Percentiles rank a stretch among this genome's conserved stretches.
phyloP scores from a whole-genome alignment of 208 protist genomes.

The Trichomonas gallinae region DNA sequence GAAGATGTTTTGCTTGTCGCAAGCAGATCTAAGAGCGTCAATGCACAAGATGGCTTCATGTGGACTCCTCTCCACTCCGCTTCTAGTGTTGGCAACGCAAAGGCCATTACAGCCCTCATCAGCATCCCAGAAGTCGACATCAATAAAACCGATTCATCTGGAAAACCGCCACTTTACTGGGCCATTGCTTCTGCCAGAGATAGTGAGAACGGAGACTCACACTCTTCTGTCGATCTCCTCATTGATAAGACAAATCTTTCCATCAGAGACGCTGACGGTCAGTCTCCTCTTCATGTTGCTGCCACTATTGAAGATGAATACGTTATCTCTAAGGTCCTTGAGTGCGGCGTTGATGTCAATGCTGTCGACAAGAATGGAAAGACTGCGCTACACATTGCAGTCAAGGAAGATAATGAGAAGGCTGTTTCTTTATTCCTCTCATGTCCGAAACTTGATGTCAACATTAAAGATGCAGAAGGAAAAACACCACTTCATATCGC shows the following conservation, averaged over 20 bases:
- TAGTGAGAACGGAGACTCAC: neutral
- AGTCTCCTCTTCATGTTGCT: neutral
- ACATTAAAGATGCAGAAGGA: neutral
- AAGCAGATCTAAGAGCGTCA: neutral
- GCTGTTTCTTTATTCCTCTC: neutral
- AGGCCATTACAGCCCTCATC: neutral
- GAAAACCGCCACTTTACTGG: neutral
- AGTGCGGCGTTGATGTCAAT: neutral
- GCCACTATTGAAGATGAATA: neutral
- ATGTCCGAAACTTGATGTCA: too few species aligned
- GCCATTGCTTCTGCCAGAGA: neutral
- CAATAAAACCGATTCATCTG: neutral
- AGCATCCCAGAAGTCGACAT: neutral
- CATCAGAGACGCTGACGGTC: neutral
- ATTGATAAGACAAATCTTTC: neutral
- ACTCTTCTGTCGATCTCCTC: neutral
- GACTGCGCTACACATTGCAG: neutral
- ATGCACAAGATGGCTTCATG: neutral
- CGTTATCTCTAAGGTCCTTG: neutral
- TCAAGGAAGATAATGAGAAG: neutral
- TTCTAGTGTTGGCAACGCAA: neutral
- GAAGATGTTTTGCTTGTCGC: neutral
- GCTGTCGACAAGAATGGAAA: neutral
- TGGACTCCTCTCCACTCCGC: neutral
- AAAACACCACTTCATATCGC: neutral